Conservation (phyloP, 129 eudicot genomes). For the Solidago caesia region DNA sequence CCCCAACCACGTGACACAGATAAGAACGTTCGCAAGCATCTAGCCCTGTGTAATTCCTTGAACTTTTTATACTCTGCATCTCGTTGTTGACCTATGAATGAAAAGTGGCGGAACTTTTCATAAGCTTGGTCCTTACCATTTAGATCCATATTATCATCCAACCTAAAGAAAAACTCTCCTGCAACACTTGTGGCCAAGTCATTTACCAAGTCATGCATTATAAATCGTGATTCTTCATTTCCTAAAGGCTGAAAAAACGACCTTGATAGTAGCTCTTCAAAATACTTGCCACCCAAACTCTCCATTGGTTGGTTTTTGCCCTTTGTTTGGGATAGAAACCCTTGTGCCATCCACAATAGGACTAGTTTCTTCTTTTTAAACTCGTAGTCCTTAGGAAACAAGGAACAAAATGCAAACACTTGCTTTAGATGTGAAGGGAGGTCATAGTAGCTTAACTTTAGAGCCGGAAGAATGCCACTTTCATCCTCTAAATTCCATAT, state of each 20-base stretch:
- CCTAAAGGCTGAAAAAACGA: neutral
- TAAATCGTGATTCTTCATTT: neutral
- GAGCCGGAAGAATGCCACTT: neutral
- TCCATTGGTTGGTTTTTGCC: neutral
- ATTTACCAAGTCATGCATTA: neutral
- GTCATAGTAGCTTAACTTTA: neutral
- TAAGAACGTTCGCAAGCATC: neutral
- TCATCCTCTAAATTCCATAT: neutral
- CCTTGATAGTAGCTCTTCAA: neutral
- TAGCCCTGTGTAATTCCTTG: neutral
- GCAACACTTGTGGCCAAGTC: slow-evolving; percentile 5
- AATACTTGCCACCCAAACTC: neutral
- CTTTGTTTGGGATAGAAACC: neutral
- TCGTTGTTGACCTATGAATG: neutral
- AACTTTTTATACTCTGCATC: neutral
- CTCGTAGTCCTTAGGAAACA: neutral
- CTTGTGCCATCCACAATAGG: neutral
- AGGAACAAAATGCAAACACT: neutral
- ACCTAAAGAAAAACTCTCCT: neutral
- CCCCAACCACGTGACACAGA: neutral
- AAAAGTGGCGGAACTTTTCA: neutral
- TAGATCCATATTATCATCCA: neutral
- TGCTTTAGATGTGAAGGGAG: neutral
- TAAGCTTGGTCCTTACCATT: neutral
- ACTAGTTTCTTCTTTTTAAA: neutral